Conservation (phyloP, 345 rosid species). For the Aquilaria yunnanensis region DNA sequence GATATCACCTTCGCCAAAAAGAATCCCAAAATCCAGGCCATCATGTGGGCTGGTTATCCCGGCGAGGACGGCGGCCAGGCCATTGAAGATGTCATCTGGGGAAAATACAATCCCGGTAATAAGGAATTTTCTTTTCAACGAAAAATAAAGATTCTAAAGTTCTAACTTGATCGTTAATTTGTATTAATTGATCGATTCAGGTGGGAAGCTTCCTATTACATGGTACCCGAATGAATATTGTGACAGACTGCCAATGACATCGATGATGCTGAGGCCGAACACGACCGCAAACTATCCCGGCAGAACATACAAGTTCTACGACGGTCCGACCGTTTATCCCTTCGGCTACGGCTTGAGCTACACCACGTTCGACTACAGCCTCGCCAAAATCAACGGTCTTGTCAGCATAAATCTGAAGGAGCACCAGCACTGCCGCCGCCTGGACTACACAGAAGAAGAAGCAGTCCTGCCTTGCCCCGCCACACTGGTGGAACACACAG, state of each 20-base stretch:
- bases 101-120: conserved; percentile 49
- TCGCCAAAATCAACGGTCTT: not conserved
- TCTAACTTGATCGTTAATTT: not conserved
- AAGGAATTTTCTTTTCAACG: no score
- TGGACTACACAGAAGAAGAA: not conserved
- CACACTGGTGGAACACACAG: not conserved
- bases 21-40: conserved; percentile 24
- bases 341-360: conserved; percentile 48
- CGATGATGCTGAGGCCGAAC: conserved; percentile 43
- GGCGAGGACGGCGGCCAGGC: no score
- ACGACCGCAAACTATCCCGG: conserved; percentile 38
- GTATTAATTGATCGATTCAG: conserved; percentile 15
- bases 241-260: conserved; percentile 43
- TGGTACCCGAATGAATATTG: conserved; percentile 39
- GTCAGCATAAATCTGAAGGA: conserved; percentile 8
- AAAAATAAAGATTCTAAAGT: not conserved
- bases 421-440: conserved; percentile 19
- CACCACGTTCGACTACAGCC: conserved; percentile 18
- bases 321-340: conserved; percentile 17
- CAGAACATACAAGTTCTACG: conserved; percentile 50
- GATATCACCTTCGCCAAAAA: conserved; percentile 45
- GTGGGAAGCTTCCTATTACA: conserved; percentile 52
- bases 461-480: conserved; percentile 17
- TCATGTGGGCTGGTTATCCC: conserved; percentile 44
- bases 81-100: no score